These are phyloP conservation scores for Brasenia schreberi DNA, from an alignment of 164 flowering plant species.

Conservation along the genomic window DNA sequence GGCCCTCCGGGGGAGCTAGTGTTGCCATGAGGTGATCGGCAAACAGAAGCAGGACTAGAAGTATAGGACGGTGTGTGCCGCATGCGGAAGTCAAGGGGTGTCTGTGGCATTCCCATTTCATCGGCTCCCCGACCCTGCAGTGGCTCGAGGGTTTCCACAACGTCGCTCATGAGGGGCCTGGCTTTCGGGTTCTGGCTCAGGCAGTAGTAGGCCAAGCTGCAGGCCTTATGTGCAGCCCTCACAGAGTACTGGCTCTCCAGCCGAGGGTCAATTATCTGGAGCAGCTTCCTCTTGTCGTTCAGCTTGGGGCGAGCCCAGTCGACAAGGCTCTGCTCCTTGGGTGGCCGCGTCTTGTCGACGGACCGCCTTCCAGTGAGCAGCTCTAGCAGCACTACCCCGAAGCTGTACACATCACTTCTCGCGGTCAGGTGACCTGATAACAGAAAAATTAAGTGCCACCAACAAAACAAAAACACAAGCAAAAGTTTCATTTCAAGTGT, in stretches of 20 bases:
- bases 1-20: conserved; percentile 65
- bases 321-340: conserved; percentile 86
- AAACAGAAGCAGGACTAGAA: background rate
- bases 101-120: conserved; percentile 16
- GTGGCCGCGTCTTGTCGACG: conserved; percentile 84
- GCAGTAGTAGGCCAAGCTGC: conserved; percentile 93
- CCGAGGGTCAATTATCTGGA: conserved; percentile 86
- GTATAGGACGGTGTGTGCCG: conserved; percentile 2
- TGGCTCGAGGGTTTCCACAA: conserved; percentile 91
- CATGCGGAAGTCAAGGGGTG: conserved; percentile 45
- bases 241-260: conserved; percentile 78
- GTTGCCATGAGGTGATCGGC: background rate
- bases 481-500: background rate
- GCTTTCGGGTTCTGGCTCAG: conserved; percentile 95
- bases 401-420: conserved; percentile 93
- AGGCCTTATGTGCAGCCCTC: conserved; percentile 93
- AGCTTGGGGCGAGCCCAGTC: conserved; percentile 97
- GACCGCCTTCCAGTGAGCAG: conserved; percentile 81
- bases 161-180: conserved; percentile 94
- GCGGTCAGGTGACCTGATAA: conserved; percentile 86
- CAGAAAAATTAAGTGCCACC: conserved; percentile 1
- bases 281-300: conserved; percentile 76
- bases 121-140: conserved; percentile 41
- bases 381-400: conserved; percentile 93
- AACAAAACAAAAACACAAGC: background rate